phyloP scores from a whole-genome alignment of 2,329 filamentous ascomycete species.

The Fusarium piperis region DNA sequence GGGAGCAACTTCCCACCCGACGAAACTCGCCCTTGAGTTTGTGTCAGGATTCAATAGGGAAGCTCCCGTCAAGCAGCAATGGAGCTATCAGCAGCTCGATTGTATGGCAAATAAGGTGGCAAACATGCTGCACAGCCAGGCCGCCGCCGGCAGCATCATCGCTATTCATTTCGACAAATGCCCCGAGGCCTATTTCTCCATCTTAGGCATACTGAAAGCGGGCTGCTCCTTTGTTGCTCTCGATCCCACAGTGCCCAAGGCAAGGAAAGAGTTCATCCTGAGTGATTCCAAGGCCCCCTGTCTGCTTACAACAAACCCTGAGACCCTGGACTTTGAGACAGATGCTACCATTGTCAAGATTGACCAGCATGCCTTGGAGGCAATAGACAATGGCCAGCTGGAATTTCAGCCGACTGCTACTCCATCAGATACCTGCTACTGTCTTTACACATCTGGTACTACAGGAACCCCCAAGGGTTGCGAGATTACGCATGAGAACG shows the following conservation, averaged over 20 bases:
- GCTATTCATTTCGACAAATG: slow-evolving; percentile 87
- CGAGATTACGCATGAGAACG: slow-evolving; percentile 87
- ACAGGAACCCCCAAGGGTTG: slow-evolving; percentile 90
- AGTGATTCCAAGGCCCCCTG: slow-evolving; percentile 74
- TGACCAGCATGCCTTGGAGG: slow-evolving; percentile 45
- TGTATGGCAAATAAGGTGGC: slow-evolving; percentile 77
- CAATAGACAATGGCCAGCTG: slow-evolving; percentile 15
- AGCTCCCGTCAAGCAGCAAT: slow-evolving; percentile 60
- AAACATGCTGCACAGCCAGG: slow-evolving; percentile 64
- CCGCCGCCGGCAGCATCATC: slow-evolving; percentile 69
- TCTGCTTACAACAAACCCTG: slow-evolving; percentile 64
- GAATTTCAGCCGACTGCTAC: slow-evolving; percentile 33
- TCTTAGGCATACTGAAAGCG: slow-evolving; percentile 83
- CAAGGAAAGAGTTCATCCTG: slow-evolving; percentile 81
- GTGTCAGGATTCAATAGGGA: slow-evolving; percentile 63
- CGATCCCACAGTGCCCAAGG: slow-evolving; percentile 76
- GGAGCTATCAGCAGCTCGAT: slow-evolving; percentile 81
- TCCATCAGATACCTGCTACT: slow-evolving; percentile 76
- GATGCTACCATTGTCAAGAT: slow-evolving; percentile 47
- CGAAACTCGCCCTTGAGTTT: slow-evolving; percentile 79
- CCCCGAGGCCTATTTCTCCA: slow-evolving; percentile 83
- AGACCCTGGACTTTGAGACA: slow-evolving; percentile 47
- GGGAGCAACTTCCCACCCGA: slow-evolving; percentile 64
- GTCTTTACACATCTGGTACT: slow-evolving; percentile 87
- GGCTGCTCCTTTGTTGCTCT: slow-evolving; percentile 85